phyloP scores from a whole-genome alignment of 139 green algal genomes.

The Eudorina sp. region DNA sequence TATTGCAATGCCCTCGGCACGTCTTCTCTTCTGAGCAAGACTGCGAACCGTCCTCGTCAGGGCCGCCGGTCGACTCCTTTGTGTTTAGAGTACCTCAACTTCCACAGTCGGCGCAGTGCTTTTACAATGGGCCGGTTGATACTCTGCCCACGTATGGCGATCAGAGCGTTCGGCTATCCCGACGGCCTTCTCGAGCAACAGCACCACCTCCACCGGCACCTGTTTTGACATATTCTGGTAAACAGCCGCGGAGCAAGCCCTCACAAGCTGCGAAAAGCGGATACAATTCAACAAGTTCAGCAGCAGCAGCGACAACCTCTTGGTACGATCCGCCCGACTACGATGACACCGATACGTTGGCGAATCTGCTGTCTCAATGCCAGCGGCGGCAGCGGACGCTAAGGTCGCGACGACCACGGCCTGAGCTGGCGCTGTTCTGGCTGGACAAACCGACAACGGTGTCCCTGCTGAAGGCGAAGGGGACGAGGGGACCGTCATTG shows the following conservation, averaged over 20 bases:
- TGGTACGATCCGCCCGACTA: background rate
- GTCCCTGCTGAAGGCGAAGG: background rate
- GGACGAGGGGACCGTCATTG: background rate
- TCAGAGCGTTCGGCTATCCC: background rate
- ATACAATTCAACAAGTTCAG: background rate
- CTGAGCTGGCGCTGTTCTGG: conserved; percentile 4
- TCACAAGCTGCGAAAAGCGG: background rate
- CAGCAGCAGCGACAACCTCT: background rate
- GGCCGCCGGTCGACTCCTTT: background rate
- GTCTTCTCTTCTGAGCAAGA: conserved; percentile 32
- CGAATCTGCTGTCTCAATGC: background rate
- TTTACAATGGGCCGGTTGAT: conserved; percentile 32
- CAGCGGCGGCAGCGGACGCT: conserved; percentile 4
- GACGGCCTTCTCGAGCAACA: conserved; percentile 20
- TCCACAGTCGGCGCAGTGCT: background rate
- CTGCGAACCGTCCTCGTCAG: conserved; percentile 28
- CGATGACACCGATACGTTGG: background rate
- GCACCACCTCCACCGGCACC: background rate
- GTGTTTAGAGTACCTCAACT: conserved; percentile 9
- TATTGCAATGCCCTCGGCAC: conserved; percentile 36
- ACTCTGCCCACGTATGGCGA: conserved; percentile 25
- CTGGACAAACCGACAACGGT: background rate
- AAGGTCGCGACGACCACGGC: background rate
- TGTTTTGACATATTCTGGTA: background rate
- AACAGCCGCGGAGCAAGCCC: conserved; percentile 9